These are phyloP conservation scores for Delonix regia DNA, from an alignment of 306 rosid genomes.

Conservation along the genomic window DNA sequence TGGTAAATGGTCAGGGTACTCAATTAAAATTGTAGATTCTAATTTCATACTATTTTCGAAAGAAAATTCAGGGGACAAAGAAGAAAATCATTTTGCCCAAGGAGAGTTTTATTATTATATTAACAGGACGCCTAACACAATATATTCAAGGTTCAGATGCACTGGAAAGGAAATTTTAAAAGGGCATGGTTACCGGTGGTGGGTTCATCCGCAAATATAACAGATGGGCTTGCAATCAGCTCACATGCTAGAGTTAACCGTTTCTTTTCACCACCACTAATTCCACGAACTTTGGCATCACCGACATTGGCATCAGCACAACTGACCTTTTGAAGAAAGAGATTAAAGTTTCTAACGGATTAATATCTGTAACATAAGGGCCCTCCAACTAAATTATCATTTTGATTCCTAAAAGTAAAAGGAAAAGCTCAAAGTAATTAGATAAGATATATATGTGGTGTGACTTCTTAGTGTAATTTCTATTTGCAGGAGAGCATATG, in stretches of 20 bases:
- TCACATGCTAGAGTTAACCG: slow-evolving; percentile 91
- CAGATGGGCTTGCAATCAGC: slow-evolving; percentile 91
- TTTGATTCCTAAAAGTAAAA: slow-evolving; percentile 29
- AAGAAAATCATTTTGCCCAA: background rate
- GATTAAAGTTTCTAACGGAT: slow-evolving; percentile 27
- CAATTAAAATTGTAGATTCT: background rate
- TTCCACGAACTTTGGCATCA: slow-evolving; percentile 85
- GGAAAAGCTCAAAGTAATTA: slow-evolving; percentile 30
- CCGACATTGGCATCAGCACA: slow-evolving; percentile 92
- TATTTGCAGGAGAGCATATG: background rate
- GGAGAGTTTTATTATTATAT: slow-evolving; percentile 5
- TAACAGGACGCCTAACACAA: background rate
- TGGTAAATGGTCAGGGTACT: slow-evolving; percentile 1
- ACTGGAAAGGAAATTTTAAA: slow-evolving; percentile 24
- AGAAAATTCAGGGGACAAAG: too few species aligned
- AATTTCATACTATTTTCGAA: slow-evolving; percentile 13
- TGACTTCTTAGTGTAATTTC: slow-evolving; percentile 14
- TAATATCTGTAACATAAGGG: slow-evolving; percentile 33
- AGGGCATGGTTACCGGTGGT: slow-evolving; percentile 69
- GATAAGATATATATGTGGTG: background rate
- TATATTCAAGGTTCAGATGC: slow-evolving; percentile 11
- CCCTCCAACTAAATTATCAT: slow-evolving; percentile 16
- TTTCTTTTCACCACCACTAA: slow-evolving; percentile 95
- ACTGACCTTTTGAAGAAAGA: slow-evolving; percentile 65
- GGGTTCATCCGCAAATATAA: slow-evolving; percentile 95